phyloP scores from a whole-genome alignment of 352 stramenopile genomes.

The Phytophthora chlamydospora region DNA sequence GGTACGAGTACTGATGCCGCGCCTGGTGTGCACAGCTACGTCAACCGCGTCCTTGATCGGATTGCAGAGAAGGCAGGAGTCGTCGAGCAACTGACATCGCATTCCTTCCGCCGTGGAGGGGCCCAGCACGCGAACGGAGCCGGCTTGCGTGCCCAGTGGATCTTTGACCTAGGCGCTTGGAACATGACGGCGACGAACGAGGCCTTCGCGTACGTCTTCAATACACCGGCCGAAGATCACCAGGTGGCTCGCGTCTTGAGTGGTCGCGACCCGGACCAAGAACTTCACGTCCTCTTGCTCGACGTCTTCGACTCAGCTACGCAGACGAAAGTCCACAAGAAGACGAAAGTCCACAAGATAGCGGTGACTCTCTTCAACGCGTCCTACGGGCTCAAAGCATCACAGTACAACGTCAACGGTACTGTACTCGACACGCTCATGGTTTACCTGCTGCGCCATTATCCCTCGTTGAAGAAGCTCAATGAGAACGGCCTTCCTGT shows the following conservation, averaged over 20 bases:
- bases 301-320: conserved; percentile 9
- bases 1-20: background rate
- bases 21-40: conserved; percentile 16
- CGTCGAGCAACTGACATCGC: conserved; percentile 10
- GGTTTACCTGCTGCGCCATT: conserved; percentile 16
- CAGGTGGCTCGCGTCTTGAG: conserved; percentile 19
- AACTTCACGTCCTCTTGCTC: background rate
- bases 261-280: background rate
- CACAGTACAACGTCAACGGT: conserved; percentile 13
- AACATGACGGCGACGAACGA: conserved; percentile 30
- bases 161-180: conserved; percentile 20
- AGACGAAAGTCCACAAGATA: background rate
- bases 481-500: background rate
- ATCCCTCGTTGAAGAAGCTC: conserved; percentile 6
- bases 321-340: conserved; percentile 5
- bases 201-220: conserved; percentile 15
- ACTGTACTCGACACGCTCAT: conserved; percentile 18
- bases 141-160: conserved; percentile 4
- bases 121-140: conserved; percentile 20
- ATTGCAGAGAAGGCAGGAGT: conserved; percentile 14
- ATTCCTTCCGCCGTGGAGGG: conserved; percentile 31
- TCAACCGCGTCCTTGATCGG: conserved; percentile 28
- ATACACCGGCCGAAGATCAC: conserved; percentile 2
- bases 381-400: background rate
- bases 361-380: background rate